Conservation (phyloP, 2,329 filamentous ascomycete species). For the Davidsoniella eucalypti region DNA sequence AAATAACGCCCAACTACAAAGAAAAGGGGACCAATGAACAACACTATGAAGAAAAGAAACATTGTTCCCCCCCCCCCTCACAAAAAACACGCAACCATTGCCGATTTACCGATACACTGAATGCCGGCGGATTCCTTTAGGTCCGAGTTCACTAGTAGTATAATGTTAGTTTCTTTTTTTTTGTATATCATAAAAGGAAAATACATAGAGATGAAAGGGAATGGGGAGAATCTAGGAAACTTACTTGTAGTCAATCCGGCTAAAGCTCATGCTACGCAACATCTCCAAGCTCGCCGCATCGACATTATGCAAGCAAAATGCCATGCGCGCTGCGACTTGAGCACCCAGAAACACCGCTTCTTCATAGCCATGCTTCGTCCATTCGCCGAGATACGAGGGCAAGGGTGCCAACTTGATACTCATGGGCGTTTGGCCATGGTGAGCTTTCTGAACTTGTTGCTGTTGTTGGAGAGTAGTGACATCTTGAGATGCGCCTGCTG, state of each 20-base stretch:
- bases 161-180: not conserved
- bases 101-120: constrained; percentile 31
- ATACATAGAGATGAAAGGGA: not conserved
- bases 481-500: constrained; percentile 46
- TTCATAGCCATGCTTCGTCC: constrained; percentile 66
- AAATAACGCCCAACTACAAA: too few relatives aligned
- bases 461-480: constrained; percentile 19
- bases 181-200: not conserved
- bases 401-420: constrained; percentile 62
- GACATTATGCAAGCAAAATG: constrained; percentile 42
- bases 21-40: too few relatives aligned
- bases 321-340: constrained; percentile 58
- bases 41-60: too few relatives aligned
- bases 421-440: constrained; percentile 58
- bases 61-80: too few relatives aligned
- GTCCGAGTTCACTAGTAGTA: constrained; percentile 32
- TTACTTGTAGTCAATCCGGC: constrained; percentile 44
- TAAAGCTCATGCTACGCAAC: constrained; percentile 39
- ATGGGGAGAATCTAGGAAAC: constrained; percentile 16
- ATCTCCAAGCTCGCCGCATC: constrained; percentile 34
- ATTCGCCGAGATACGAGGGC: constrained; percentile 78
- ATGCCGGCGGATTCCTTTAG: constrained; percentile 36
- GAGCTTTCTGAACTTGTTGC: constrained; percentile 28
- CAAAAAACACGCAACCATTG: not conserved
- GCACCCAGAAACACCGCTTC: constrained; percentile 77